Evolutionary conservation across 441 rosid species (phyloP), one percentile per base, ranked within the genome.

Genomic region (Manihot esculenta): DNA sequence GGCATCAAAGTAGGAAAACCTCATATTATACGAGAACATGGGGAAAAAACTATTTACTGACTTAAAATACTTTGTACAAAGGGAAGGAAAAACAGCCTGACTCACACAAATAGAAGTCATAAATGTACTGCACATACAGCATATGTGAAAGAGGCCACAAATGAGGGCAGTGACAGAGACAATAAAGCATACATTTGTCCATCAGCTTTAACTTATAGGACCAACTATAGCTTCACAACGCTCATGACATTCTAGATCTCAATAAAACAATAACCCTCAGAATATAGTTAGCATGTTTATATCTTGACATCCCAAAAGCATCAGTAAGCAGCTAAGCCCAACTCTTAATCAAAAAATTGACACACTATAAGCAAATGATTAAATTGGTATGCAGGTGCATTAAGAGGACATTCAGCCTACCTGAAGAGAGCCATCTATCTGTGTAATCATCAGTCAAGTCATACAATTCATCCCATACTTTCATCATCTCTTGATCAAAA

Each of bases 391-490:
- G 48, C 45, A 53, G 62, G 38, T 12, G 55, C 55, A 60, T 59
- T 50, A 67, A 26, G 41, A 62, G 23, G 23, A 42, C 58, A 68
- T 35, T 48, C 66, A 73, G 51, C 49, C 59, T 79, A 89, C 98
- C 98, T 0, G 98, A 89, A 35, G 98, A 91, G 44, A 91, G 88
- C 98, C 97, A 93, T 74, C 72, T 76, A 61, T 89, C 96, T 41
- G 98, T 91, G 75, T 81, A 93, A 63, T 74, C 89, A 79, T 93
- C 97, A 33, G 96, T 93, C 76, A 79, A 71, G 27, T 84, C 75
- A 68, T 91, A 93, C 80, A 93, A 80, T 38, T 88, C 86, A 72
- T 91, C 84, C 80, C 84, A 86, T 30, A 59, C 53, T 60, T 74
- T 86, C 74, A 79, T 77, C 59, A 68, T 77, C 72, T 81, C 87